Evolutionary conservation across 495 filamentous ascomycete species (phyloP).

Genomic region (Aspergillus ostianus): DNA sequence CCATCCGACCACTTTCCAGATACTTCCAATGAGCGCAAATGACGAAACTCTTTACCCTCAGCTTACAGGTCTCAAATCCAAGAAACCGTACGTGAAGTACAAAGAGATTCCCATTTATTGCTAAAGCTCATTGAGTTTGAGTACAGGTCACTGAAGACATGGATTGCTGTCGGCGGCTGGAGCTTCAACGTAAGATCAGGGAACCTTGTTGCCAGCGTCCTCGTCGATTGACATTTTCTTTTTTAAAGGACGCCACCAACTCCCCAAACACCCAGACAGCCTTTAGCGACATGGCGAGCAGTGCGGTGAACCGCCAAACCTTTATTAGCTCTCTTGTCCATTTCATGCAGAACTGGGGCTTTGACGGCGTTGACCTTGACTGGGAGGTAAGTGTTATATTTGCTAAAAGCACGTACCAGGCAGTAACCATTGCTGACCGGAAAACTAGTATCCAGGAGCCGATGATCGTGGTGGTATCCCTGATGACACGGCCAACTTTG

Average conservation of each 20-base stretch:
- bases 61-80: conserved; percentile 4
- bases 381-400: conserved; percentile 9
- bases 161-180: conserved; percentile 6
- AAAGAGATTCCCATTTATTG: conserved; percentile 2
- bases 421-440: neutral
- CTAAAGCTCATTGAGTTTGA: conserved; percentile 1
- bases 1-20: conserved; percentile 9
- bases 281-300: conserved; percentile 3
- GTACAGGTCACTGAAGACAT: conserved; percentile 2
- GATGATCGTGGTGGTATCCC: conserved; percentile 41
- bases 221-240: neutral
- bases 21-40: conserved; percentile 2
- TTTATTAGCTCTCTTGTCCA: conserved; percentile 2
- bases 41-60: conserved; percentile 6
- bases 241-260: conserved; percentile 7
- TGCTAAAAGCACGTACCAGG: neutral
- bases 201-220: neutral
- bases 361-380: conserved; percentile 12
- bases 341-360: conserved; percentile 9
- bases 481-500: conserved; percentile 41
- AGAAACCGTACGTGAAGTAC: conserved; percentile 4
- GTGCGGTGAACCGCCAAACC: neutral
- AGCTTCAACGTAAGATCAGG: conserved; percentile 2
- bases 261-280: conserved; percentile 7
- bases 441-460: conserved; percentile 22